Evolutionary conservation across 345 rosid genomes (phyloP).

Genomic region (Dovyalis caffra): DNA sequence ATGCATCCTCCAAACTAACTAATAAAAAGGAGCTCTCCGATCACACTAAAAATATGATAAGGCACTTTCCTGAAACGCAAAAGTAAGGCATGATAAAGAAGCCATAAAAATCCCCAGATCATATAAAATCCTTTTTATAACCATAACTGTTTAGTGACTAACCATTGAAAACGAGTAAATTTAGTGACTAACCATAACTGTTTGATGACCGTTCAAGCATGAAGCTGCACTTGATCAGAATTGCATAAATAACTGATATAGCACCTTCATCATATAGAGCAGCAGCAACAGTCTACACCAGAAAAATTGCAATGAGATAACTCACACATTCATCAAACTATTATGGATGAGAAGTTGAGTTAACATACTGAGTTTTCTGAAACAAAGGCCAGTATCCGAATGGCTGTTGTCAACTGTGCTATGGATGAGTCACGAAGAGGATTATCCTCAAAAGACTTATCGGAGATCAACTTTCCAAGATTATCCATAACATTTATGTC

Average conservation of each 20-base stretch:
- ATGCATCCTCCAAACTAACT: not conserved
- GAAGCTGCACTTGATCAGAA: conserved; percentile 84
- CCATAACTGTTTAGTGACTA: no score
- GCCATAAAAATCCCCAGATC: no score
- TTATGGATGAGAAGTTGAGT: conserved; percentile 7
- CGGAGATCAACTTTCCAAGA: conserved; percentile 72
- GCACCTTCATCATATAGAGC: conserved; percentile 90
- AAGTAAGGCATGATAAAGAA: no score
- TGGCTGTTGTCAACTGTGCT: conserved; percentile 86
- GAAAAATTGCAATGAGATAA: conserved; percentile 18
- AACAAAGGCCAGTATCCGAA: conserved; percentile 80
- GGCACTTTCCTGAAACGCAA: no score
- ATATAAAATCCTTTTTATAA: not conserved
- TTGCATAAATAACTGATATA: conserved; percentile 62
- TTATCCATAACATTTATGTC: conserved; percentile 84
- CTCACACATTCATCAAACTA: not conserved
- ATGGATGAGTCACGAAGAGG: conserved; percentile 80
- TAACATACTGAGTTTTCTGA: conserved; percentile 80
- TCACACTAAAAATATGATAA: no score
- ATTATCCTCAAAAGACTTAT: conserved; percentile 85
- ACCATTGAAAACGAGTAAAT: conserved; percentile 2
- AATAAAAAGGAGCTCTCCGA: not conserved
- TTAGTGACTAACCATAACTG: conserved; percentile 62
- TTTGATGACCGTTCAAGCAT: conserved; percentile 96
- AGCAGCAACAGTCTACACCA: conserved; percentile 81